Percentiles rank a stretch among this genome's conserved stretches.
phyloP scores from a whole-genome alignment of 1,284 basidiomycete species.

The Trametes sp. region DNA sequence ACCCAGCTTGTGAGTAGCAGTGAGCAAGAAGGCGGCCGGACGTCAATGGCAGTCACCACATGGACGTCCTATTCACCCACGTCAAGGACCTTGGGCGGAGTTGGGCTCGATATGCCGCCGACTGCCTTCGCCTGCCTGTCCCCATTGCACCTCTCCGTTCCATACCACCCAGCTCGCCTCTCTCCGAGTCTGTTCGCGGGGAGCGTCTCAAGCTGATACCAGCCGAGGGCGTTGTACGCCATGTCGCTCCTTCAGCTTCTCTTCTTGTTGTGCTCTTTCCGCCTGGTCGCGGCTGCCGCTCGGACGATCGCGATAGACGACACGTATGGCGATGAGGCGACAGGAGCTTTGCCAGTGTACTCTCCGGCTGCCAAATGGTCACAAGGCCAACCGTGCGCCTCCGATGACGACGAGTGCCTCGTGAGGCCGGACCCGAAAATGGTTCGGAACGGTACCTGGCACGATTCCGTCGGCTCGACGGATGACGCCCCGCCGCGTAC shows the following conservation, averaged over 20 bases:
- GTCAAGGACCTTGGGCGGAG: slow-evolving; percentile 2
- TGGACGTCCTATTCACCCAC: not conserved
- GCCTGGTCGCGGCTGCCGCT: slow-evolving; percentile 6
- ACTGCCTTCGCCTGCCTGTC: not conserved
- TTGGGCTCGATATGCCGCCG: not conserved
- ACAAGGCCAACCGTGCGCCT: slow-evolving; percentile 15
- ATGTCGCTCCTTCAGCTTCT: slow-evolving; percentile 10
- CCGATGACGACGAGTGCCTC: slow-evolving; percentile 13
- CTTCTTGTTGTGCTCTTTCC: slow-evolving; percentile 5
- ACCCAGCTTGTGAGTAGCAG: not conserved
- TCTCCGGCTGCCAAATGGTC: slow-evolving; percentile 22
- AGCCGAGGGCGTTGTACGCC: not conserved
- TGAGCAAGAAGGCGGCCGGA: not conserved
- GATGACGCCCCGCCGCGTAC: slow-evolving; percentile 24
- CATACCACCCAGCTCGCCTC: not conserved
- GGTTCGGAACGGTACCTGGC: slow-evolving; percentile 25
- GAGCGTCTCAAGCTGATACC: not conserved
- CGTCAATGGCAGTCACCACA: not conserved
- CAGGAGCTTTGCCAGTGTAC: slow-evolving; percentile 24
- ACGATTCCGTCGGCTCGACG: slow-evolving; percentile 18
- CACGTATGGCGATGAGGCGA: slow-evolving; percentile 25
- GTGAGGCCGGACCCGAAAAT: slow-evolving; percentile 21
- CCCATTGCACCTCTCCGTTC: not conserved
- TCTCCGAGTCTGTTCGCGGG: not conserved
- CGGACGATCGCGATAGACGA: slow-evolving; percentile 28